Percentiles rank a stretch among this genome's conserved stretches.
Evolutionary conservation across 441 rosid species (phyloP).

Genomic region (Kokia cookei): DNA sequence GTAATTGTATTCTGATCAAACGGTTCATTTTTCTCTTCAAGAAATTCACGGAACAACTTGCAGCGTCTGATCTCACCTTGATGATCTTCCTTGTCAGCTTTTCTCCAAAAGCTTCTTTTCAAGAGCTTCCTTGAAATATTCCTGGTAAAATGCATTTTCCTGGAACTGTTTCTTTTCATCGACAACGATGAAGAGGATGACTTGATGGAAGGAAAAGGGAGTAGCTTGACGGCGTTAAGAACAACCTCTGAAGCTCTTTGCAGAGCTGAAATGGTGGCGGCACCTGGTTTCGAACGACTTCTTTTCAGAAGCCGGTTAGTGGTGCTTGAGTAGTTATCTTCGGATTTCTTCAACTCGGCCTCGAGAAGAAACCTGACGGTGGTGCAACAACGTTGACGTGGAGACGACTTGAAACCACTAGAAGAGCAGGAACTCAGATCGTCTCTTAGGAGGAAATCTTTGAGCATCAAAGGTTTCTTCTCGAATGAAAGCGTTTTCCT

Average conservation of each 20-base stretch:
- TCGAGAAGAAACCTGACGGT: conserved; percentile 58
- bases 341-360: conserved; percentile 34
- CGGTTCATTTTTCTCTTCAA: conserved; percentile 34
- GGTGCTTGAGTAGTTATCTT: neutral
- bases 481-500: conserved; percentile 13
- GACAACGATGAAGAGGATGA: conserved; percentile 18
- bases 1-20: conserved; percentile 21
- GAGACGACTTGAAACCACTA: conserved; percentile 67
- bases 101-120: conserved; percentile 38
- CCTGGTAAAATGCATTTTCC: conserved; percentile 23
- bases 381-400: conserved; percentile 61
- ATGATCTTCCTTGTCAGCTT: conserved; percentile 17
- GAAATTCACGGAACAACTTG: conserved; percentile 32
- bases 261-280: conserved; percentile 26
- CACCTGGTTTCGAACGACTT: conserved; percentile 12
- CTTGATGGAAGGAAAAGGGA: conserved; percentile 35
- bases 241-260: conserved; percentile 57
- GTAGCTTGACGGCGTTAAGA: conserved; percentile 47
- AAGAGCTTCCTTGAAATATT: conserved; percentile 41
- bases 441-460: conserved; percentile 58
- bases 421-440: conserved; percentile 83
- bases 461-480: conserved; percentile 39
- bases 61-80: conserved; percentile 23
- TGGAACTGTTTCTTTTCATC: neutral
- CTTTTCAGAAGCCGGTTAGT: conserved; percentile 17